Evolutionary conservation across 192 early-diverging fungal species (phyloP).

Genomic region (Podila verticillata): DNA sequence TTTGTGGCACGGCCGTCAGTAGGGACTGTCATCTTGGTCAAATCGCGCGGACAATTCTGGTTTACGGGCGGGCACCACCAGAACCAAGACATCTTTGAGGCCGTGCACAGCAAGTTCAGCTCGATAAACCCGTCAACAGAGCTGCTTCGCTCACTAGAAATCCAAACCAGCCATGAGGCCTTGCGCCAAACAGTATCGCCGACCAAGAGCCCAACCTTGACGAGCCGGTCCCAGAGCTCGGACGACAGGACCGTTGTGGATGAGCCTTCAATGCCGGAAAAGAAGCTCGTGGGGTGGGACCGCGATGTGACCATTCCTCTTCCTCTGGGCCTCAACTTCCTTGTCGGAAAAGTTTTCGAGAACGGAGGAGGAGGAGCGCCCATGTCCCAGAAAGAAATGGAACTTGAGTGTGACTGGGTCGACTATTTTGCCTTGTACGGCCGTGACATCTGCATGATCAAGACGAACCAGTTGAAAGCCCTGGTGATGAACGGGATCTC

Average conservation of each 20-base stretch:
- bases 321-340: neutral
- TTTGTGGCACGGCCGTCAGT: constrained; percentile 18
- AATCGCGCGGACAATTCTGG: constrained; percentile 24
- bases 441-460: constrained; percentile 40
- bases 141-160: constrained; percentile 25
- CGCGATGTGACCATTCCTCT: neutral
- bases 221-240: constrained; percentile 9
- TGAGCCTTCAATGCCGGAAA: neutral
- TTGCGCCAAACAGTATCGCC: neutral
- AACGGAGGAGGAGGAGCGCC: neutral
- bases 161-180: constrained; percentile 11
- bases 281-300: neutral
- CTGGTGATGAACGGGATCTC: constrained; percentile 19
- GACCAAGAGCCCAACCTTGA: neutral
- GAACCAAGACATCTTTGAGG: constrained; percentile 31
- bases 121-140: constrained; percentile 4
- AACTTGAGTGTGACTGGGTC: constrained; percentile 34
- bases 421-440: constrained; percentile 46
- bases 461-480: constrained; percentile 12
- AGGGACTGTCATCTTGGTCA: constrained; percentile 7
- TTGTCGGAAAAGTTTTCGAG: neutral
- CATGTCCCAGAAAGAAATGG: constrained; percentile 13
- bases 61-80: constrained; percentile 13
- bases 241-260: constrained; percentile 1
- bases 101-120: constrained; percentile 3